phyloP scores from a whole-genome alignment of 2,329 filamentous ascomycete genomes.

The Xylaria sp. region DNA sequence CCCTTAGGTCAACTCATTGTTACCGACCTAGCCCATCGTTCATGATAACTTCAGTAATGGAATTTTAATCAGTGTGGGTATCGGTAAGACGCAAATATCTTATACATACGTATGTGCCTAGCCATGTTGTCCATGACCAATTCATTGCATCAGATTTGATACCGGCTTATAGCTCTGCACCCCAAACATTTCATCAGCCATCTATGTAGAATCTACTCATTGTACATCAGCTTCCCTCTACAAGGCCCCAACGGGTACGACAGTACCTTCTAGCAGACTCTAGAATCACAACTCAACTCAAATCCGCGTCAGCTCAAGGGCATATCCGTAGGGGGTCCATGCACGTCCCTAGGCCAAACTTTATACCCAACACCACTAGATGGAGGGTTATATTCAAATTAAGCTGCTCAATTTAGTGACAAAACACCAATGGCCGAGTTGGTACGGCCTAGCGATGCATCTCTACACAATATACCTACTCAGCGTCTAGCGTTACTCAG shows the following conservation, averaged over 20 bases:
- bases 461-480: constrained; percentile 1
- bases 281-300: background rate
- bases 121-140: background rate
- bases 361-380: background rate
- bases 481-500: background rate
- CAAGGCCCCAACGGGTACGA: background rate
- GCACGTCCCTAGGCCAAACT: background rate
- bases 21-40: background rate
- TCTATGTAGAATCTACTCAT: background rate
- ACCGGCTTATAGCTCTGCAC: background rate
- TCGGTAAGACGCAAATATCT: background rate
- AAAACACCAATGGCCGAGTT: constrained; percentile 5
- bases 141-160: background rate
- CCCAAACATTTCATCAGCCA: background rate
- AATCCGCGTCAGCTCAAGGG: background rate
- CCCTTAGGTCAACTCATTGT: background rate
- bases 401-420: background rate
- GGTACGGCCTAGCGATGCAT: constrained; percentile 12
- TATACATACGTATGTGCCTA: background rate
- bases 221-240: background rate
- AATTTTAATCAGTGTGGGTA: background rate
- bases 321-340: background rate
- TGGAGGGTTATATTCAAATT: background rate
- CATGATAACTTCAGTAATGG: background rate
- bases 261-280: background rate